Evolutionary conservation across 2,329 filamentous ascomycete genomes (phyloP).

Genomic region (Scytalidium sp.): DNA sequence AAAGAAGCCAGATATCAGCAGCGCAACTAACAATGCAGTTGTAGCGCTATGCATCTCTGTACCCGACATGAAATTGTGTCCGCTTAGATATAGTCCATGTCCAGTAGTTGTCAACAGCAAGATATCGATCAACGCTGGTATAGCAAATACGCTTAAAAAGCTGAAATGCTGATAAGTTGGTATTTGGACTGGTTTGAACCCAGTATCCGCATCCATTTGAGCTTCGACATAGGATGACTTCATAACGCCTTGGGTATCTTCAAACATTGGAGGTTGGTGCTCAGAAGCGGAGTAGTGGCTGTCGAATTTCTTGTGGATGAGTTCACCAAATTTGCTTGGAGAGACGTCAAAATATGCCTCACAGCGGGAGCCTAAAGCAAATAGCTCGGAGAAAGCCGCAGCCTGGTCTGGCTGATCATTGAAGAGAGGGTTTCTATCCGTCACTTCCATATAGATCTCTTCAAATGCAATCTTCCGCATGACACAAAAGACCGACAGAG

Average conservation of each 20-base stretch:
- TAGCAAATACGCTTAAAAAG: conserved; percentile 59
- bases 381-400: conserved; percentile 61
- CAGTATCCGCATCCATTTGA: conserved; percentile 47
- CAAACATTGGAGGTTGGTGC: conserved; percentile 45
- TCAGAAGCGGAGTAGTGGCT: conserved; percentile 40
- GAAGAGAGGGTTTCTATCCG: conserved; percentile 59
- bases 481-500: conserved; percentile 55
- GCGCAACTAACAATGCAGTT: conserved; percentile 54
- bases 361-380: conserved; percentile 60
- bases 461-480: conserved; percentile 55
- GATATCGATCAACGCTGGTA: conserved; percentile 61
- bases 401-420: conserved; percentile 60
- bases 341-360: conserved; percentile 59
- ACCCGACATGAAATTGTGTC: conserved; percentile 43
- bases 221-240: conserved; percentile 48
- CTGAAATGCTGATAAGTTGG: conserved; percentile 31
- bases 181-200: conserved; percentile 40
- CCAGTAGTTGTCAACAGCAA: conserved; percentile 55
- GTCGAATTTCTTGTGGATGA: conserved; percentile 26
- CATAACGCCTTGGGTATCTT: conserved; percentile 45
- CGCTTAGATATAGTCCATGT: conserved; percentile 58
- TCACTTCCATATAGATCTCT: conserved; percentile 61
- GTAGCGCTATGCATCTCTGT: conserved; percentile 50
- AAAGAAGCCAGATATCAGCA: conserved; percentile 57
- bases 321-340: conserved; percentile 44